Evolutionary conservation across 202 grass and related monocot species (phyloP), one percentile per base, ranked within the genome.

Genomic region (Brachypodium distachyon): DNA sequence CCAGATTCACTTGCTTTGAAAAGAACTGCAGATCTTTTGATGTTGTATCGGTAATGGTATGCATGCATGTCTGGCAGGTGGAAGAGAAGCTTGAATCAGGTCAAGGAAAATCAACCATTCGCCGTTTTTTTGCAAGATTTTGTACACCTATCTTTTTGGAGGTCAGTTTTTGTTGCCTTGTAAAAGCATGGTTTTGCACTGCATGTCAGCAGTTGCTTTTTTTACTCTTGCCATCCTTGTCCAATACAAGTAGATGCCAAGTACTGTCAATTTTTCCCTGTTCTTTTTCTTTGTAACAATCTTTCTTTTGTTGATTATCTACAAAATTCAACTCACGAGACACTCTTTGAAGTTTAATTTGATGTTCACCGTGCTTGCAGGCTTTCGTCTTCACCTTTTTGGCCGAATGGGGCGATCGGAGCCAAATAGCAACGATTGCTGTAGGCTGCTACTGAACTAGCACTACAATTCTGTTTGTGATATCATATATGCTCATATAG

Each of bases 361-460:
- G 10, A 33, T 61, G 7, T 81, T 73, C 50, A 34, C 77, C 33
- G 49, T 88, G 64, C 14, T 64, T 88, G 22, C 80, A 97, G 90
- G 89, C 93, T 70, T 97, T 97, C 74, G 88, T 97, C 70, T 87
- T 97, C 82, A 97, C 93, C 33, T 97, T 97, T 64, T 73, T 97
- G 47, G 93, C 93, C 12, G 90, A 97, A 82, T 97, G 87, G 93
- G 93, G 93, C 0, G 87, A 97, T 69, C 93, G 90, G 42, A 97
- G 93, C 85, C 93, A 97, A 76, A 97, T 97, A 84, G 93, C 90
- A 81, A 97, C 93, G 25, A 97, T 97, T 12, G 93, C 87, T 7
- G 87, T 97, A 85, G 57, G 53, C 6, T 41, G 19, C 26, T 43
- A 3, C 13, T 79, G 38, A 54, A 42, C 22, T 50, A 60, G 23